Evolutionary conservation across 306 rosid species (phyloP), one percentile per base, ranked within the genome.

Genomic region (Coriaria nepalensis): DNA sequence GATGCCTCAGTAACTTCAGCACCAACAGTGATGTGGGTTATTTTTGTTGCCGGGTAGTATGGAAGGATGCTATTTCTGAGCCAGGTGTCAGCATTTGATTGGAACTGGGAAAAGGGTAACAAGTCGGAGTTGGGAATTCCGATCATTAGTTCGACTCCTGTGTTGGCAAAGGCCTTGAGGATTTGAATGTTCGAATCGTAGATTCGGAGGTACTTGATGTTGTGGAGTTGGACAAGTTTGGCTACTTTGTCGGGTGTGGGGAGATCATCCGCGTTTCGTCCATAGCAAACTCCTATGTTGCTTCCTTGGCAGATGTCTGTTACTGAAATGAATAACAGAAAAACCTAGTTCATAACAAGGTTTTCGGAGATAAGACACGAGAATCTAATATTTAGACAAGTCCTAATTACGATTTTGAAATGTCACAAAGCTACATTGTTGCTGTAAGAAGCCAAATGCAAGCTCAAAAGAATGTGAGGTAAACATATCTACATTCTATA

Each of bases 161-260:
- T 77, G 69, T 85, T 85, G 32, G 94, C 92, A 53, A 90, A 90
- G 66, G 98, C 98, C 73, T 72, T 90, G 56, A 90, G 83, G 61
- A 90, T 83, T 65, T 90, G 98, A 12, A 68, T 47, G 37, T 85
- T 90, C 41, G 95, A 71, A 66, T 90, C 98, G 63, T 82, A 90
- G 45, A 90, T 79, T 61, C 98, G 56, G 33, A 90, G 61, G 62
- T 81, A 81, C 45, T 85, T 90, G 39, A 90, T 77, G 68, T 77
- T 79, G 50, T 85, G 98, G 58, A 79, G 85, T 56, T 82, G 78
- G 52, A 85, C 87, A 55, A 90, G 69, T 67, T 85, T 87, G 5
- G 79, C 93, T 47, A 81, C 98, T 77, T 85, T 90, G 58, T 85
- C 93, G 8, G 95, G 94, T 39, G 95, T 80, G 35, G 98, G 98